Conservation (phyloP, 108 stramenopile genomes). For the Parietichytrium sp. region DNA sequence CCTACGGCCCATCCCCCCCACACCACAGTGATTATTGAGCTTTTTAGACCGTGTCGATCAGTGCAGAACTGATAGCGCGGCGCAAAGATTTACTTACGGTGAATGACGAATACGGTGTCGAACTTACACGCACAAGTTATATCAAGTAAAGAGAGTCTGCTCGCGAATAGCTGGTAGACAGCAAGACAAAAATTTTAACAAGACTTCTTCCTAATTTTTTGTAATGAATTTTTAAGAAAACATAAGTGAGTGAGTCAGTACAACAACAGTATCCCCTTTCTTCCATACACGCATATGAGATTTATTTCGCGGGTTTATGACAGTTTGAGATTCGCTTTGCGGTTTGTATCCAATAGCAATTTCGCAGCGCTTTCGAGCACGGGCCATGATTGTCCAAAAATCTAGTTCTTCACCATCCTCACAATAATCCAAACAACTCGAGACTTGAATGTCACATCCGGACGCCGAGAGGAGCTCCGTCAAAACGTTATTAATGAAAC, state of each 20-base stretch:
- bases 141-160: no score
- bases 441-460: conserved; percentile 54
- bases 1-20: no score
- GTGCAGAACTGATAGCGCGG: no score
- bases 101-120: no score
- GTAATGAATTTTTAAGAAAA: no score
- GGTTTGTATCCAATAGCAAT: conserved; percentile 55
- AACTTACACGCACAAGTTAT: no score
- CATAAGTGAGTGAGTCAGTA: conserved; percentile 41
- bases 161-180: no score
- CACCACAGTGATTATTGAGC: no score
- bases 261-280: conserved; percentile 46
- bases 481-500: conserved; percentile 54
- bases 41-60: no score
- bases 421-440: conserved; percentile 38
- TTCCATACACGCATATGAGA: conserved; percentile 37
- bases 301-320: conserved; percentile 56
- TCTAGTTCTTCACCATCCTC: conserved; percentile 39
- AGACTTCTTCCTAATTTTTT: no score
- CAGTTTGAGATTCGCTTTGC: conserved; percentile 42
- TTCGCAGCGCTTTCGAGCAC: conserved; percentile 46
- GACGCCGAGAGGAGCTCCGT: conserved; percentile 51
- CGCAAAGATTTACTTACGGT: no score
- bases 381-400: conserved; percentile 54
- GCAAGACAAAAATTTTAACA: no score